Evolutionary conservation across 139 green algal genomes (phyloP).

Genomic region (Tetraselmis striata): DNA sequence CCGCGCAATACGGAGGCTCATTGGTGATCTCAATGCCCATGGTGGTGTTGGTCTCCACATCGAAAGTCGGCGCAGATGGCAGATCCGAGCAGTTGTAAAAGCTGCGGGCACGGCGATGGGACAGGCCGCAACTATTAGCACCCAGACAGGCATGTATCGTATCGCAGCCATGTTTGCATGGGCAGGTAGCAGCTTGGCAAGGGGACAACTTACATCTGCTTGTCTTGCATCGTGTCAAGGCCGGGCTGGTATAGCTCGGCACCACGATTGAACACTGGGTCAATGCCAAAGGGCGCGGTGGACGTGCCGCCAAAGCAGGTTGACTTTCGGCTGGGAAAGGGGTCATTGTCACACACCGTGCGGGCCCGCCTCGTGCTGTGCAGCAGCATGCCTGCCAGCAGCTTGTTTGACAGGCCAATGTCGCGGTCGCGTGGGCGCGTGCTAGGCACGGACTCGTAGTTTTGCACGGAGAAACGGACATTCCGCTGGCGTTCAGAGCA

Average conservation of each 20-base stretch:
- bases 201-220: constrained; percentile 27
- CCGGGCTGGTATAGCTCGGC: constrained; percentile 55
- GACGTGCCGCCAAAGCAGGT: constrained; percentile 37
- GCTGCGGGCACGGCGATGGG: too few relatives aligned
- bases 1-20: constrained; percentile 57
- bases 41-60: constrained; percentile 27
- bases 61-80: constrained; percentile 30
- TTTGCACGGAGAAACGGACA: constrained; percentile 48
- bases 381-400: constrained; percentile 67
- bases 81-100: constrained; percentile 73
- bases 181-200: too few relatives aligned
- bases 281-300: constrained; percentile 50
- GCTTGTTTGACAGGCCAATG: constrained; percentile 51
- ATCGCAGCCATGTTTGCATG: too few relatives aligned
- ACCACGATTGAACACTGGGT: constrained; percentile 72
- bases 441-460: constrained; percentile 37
- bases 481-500: constrained; percentile 32
- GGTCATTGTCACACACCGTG: constrained; percentile 45
- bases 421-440: constrained; percentile 43
- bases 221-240: constrained; percentile 41
- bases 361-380: constrained; percentile 47
- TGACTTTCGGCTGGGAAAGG: constrained; percentile 61
- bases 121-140: too few relatives aligned
- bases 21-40: constrained; percentile 7
- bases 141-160: too few relatives aligned